These are phyloP conservation scores for Rhizophora mangle DNA, from an alignment of 345 rosid genomes.

Conservation along the genomic window DNA sequence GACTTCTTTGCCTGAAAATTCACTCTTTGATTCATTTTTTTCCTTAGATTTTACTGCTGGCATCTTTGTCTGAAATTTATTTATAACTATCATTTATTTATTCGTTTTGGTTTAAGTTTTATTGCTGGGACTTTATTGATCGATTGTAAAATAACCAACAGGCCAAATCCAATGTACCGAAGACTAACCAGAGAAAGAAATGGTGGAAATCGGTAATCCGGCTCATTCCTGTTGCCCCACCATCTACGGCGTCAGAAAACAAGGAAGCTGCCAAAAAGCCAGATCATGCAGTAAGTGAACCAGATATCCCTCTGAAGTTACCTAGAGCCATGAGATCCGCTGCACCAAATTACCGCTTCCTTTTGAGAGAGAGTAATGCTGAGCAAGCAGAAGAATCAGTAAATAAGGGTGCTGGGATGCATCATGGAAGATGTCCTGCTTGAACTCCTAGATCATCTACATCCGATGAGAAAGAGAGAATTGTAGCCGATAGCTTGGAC, in stretches of 20 bases:
- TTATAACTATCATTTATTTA: no score
- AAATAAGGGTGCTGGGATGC: constrained; percentile 39
- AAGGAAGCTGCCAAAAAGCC: constrained; percentile 15
- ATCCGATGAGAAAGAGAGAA: constrained; percentile 88
- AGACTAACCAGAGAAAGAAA: constrained; percentile 69
- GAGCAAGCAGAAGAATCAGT: constrained; percentile 41
- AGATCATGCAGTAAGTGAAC: constrained; percentile 1
- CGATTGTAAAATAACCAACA: constrained; percentile 20
- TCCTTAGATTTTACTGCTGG: no score
- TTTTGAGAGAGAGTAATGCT: constrained; percentile 73
- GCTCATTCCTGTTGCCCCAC: constrained; percentile 64
- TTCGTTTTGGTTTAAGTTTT: no score
- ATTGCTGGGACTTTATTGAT: not conserved
- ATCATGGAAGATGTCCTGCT: constrained; percentile 39
- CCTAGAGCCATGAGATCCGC: constrained; percentile 79
- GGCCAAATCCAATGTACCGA: constrained; percentile 67
- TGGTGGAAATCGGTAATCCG: constrained; percentile 65
- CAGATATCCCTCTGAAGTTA: constrained; percentile 38
- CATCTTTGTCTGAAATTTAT: no score
- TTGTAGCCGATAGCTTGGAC: constrained; percentile 15
- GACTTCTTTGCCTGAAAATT: no score
- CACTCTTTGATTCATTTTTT: no score
- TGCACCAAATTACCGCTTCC: constrained; percentile 51
- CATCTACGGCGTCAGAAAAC: constrained; percentile 41
- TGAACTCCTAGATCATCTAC: constrained; percentile 34